These are phyloP conservation scores for Psophocarpus tetragonolobus DNA, from an alignment of 306 rosid species.

Conservation along the genomic window DNA sequence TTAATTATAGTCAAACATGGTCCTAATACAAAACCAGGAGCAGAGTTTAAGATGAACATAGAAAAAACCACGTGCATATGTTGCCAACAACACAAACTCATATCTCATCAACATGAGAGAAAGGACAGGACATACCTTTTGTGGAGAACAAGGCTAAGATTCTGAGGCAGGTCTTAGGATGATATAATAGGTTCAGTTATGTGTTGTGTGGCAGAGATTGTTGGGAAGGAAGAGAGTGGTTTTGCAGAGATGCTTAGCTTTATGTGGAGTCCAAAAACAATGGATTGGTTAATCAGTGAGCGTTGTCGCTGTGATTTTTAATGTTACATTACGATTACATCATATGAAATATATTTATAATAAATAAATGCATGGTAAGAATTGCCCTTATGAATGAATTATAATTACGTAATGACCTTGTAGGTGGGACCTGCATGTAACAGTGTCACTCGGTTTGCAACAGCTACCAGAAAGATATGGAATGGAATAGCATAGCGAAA, in stretches of 20 bases:
- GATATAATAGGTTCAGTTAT: slow-evolving; percentile 1
- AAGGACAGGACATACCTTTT: slow-evolving; percentile 34
- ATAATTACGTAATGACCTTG: slow-evolving; percentile 29
- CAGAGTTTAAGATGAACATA: neutral
- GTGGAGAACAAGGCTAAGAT: neutral
- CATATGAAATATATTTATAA: slow-evolving; percentile 11
- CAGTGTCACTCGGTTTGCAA: slow-evolving; percentile 32
- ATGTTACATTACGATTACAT: neutral
- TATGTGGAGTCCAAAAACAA: slow-evolving; percentile 1
- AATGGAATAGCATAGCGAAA: neutral
- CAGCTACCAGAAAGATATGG: neutral
- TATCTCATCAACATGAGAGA: neutral
- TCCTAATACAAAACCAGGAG: neutral
- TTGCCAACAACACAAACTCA: slow-evolving; percentile 2
- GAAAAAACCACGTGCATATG: neutral
- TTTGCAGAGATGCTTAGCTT: neutral
- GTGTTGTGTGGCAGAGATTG: slow-evolving; percentile 27
- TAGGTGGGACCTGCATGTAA: slow-evolving; percentile 26
- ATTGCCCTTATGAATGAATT: neutral
- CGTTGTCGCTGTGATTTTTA: neutral
- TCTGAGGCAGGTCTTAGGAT: neutral
- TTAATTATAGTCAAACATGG: neutral
- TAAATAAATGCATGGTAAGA: neutral
- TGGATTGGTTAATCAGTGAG: slow-evolving; percentile 1
- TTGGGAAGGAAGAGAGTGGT: neutral